phyloP scores from a whole-genome alignment of 805 yeast species.

The Sugiyamaella valdiviana region DNA sequence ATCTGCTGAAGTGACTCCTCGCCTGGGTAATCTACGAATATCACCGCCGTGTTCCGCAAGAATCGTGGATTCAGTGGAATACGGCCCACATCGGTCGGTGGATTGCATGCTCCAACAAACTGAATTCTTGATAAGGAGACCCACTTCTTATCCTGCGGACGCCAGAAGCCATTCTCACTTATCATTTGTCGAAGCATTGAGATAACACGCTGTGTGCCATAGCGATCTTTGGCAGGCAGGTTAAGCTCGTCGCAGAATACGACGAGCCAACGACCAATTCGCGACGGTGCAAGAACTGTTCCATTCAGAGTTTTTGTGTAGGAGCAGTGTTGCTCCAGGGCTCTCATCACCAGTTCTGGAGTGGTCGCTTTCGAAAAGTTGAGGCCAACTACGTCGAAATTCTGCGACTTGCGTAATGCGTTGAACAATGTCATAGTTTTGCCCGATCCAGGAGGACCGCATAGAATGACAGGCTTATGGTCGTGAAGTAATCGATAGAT shows the following conservation, averaged over 20 bases:
- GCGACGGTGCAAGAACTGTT: constrained; percentile 48
- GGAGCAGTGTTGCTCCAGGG: constrained; percentile 67
- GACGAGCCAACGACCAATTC: constrained; percentile 63
- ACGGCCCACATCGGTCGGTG: constrained; percentile 77
- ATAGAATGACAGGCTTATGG: constrained; percentile 58
- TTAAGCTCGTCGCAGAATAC: constrained; percentile 91
- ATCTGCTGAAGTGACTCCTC: constrained; percentile 55
- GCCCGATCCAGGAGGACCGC: constrained; percentile 98
- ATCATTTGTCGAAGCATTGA: constrained; percentile 68
- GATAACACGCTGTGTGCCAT: constrained; percentile 67
- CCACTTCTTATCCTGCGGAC: constrained; percentile 55
- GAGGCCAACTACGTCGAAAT: constrained; percentile 56
- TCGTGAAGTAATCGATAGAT: constrained; percentile 51
- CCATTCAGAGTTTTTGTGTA: constrained; percentile 52
- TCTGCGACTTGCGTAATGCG: constrained; percentile 52
- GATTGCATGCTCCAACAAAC: constrained; percentile 94
- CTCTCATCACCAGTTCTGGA: constrained; percentile 51
- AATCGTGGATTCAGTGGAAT: constrained; percentile 51
- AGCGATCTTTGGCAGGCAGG: constrained; percentile 64
- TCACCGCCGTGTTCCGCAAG: constrained; percentile 54
- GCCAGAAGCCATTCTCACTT: constrained; percentile 76
- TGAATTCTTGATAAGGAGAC: constrained; percentile 57
- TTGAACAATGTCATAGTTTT: constrained; percentile 85
- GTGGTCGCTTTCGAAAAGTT: constrained; percentile 81
- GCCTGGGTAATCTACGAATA: constrained; percentile 79